Evolutionary conservation across 192 early-diverging fungal genomes (phyloP).

Genomic region (Backusella westeae): DNA sequence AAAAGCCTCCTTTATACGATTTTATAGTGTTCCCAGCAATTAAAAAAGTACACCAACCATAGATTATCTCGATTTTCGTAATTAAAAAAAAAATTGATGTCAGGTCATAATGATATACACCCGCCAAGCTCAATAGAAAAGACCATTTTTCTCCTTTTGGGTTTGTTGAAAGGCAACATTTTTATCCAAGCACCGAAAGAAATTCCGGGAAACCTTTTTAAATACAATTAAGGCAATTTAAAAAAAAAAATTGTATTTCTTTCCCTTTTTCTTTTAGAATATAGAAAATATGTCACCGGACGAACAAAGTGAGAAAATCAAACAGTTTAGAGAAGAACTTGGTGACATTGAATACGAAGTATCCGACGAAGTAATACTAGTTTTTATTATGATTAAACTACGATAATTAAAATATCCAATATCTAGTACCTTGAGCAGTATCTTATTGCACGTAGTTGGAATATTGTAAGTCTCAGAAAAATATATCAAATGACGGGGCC

Average conservation of each 20-base stretch:
- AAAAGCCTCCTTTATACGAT: too few relatives aligned
- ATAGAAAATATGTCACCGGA: not conserved
- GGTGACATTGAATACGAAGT: slow-evolving; percentile 5
- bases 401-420: not conserved
- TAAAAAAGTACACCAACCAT: too few relatives aligned
- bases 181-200: too few relatives aligned
- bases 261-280: slow-evolving; percentile 1
- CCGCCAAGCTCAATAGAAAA: too few relatives aligned
- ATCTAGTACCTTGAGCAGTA: slow-evolving; percentile 16
- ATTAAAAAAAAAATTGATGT: too few relatives aligned
- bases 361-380: not conserved
- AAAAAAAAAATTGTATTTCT: not conserved
- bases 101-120: too few relatives aligned
- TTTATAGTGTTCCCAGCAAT: too few relatives aligned
- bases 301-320: not conserved
- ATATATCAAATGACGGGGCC: not conserved
- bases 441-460: slow-evolving; percentile 23
- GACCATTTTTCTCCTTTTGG: too few relatives aligned
- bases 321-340: not conserved
- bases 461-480: slow-evolving; percentile 6
- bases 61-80: too few relatives aligned
- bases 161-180: too few relatives aligned
- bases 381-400: not conserved
- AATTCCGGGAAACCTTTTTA: too few relatives aligned
- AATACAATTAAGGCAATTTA: not conserved